phyloP scores from a whole-genome alignment of 2,329 filamentous ascomycete genomes.

The Teratosphaeria epicoccoides region DNA sequence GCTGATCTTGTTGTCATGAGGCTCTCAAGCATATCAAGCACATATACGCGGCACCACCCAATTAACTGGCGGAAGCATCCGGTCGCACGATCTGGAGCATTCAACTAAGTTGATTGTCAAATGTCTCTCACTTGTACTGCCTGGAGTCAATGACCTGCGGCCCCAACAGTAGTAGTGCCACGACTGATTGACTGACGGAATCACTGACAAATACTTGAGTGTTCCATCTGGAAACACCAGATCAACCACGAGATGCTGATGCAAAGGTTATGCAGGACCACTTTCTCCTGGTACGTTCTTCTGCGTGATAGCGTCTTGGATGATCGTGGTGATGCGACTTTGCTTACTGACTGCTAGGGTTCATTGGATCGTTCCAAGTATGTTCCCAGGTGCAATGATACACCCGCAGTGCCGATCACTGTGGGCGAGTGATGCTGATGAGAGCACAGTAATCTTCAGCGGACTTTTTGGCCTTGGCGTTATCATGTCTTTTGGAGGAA shows the following conservation, averaged over 20 bases:
- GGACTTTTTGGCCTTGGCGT: slow-evolving; percentile 34
- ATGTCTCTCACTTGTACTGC: too few relatives aligned
- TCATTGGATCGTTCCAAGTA: slow-evolving; percentile 38
- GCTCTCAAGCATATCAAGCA: too few relatives aligned
- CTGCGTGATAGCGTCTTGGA: slow-evolving; percentile 30
- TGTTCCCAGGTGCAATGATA: slow-evolving; percentile 5
- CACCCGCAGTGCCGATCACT: slow-evolving; percentile 1
- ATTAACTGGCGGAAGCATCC: too few relatives aligned
- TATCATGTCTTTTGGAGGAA: slow-evolving; percentile 68
- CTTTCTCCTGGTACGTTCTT: slow-evolving; percentile 51
- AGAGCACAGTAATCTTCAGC: slow-evolving; percentile 36
- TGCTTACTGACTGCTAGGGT: slow-evolving; percentile 28
- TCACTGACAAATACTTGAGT: not conserved
- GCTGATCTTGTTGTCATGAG: too few relatives aligned
- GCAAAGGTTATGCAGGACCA: slow-evolving; percentile 43
- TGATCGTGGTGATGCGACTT: not conserved
- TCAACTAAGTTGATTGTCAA: too few relatives aligned
- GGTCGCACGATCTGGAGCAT: too few relatives aligned
- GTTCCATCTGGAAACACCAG: not conserved
- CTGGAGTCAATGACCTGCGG: too few relatives aligned
- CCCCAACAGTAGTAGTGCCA: too few relatives aligned
- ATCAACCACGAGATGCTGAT: slow-evolving; percentile 12
- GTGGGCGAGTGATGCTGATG: slow-evolving; percentile 6
- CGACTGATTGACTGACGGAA: not conserved
- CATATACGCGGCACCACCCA: too few relatives aligned